A percentile compares a stretch with the other conserved stretches of the same genome.
Evolutionary conservation across 2,329 filamentous ascomycete genomes (phyloP).

Genomic region (Claviceps sp.): DNA sequence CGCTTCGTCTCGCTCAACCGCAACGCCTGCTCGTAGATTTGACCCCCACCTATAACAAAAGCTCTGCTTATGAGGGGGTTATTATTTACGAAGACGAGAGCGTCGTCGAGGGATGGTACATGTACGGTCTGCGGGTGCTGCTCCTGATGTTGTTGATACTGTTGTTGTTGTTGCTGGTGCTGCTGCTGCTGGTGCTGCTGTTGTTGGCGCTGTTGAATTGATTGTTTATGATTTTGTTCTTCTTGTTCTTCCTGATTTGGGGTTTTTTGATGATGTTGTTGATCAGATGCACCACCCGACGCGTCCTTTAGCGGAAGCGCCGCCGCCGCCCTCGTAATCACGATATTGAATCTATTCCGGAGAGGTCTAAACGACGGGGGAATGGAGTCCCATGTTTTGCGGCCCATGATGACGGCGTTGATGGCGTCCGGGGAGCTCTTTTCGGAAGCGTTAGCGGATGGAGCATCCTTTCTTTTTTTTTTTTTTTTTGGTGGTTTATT

Average conservation of each 20-base stretch:
- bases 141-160: neutral
- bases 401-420: slow-evolving; percentile 90
- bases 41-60: slow-evolving; percentile 82
- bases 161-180: neutral
- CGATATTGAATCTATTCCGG: slow-evolving; percentile 65
- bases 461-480: neutral
- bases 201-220: no score
- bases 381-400: slow-evolving; percentile 92
- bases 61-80: slow-evolving; percentile 39
- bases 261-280: no score
- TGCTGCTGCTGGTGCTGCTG: neutral
- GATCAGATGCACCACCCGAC: no score
- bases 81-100: slow-evolving; percentile 32
- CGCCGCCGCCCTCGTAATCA: slow-evolving; percentile 49
- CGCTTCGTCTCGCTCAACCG: slow-evolving; percentile 40
- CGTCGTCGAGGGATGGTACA: slow-evolving; percentile 43
- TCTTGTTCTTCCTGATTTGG: no score
- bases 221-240: no score
- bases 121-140: slow-evolving; percentile 33
- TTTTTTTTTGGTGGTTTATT: neutral
- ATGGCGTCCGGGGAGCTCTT: slow-evolving; percentile 21
- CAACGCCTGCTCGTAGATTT: slow-evolving; percentile 68
- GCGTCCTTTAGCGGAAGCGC: neutral
- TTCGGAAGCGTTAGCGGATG: no score
- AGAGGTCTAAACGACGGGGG: slow-evolving; percentile 68